Evolutionary conservation across 192 early-diverging fungal genomes (phyloP).

Genomic region (Umbelopsis sp.): DNA sequence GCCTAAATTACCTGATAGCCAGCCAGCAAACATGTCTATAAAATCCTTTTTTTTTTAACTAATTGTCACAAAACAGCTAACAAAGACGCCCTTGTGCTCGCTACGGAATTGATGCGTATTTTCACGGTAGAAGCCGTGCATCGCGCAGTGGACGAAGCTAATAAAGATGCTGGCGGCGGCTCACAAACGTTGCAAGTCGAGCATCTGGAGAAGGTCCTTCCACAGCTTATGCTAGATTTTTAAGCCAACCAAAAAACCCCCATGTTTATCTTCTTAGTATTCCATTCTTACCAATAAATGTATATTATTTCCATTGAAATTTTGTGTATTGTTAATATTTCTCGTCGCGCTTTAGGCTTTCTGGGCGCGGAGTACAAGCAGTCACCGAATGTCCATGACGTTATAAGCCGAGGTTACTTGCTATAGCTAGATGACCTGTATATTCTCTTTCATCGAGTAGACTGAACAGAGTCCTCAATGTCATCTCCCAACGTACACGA

Average conservation of each 20-base stretch:
- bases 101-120: conserved; percentile 38
- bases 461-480: conserved; percentile 68
- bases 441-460: conserved; percentile 37
- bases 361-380: not conserved
- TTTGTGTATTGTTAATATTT: no score
- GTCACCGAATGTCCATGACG: conserved; percentile 10
- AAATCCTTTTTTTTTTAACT: no score
- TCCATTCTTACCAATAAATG: not conserved
- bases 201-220: conserved; percentile 23
- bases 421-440: not conserved
- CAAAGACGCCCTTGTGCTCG: conserved; percentile 38
- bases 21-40: no score
- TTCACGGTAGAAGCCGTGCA: conserved; percentile 47
- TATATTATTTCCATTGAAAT: not conserved
- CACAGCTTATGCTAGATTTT: conserved; percentile 26
- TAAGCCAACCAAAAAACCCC: not conserved
- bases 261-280: no score
- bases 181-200: conserved; percentile 19
- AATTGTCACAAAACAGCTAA: conserved; percentile 4
- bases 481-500: conserved; percentile 59
- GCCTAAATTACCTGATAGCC: not conserved
- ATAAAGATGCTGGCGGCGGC: conserved; percentile 14
- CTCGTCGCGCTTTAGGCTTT: no score
- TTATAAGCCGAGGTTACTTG: not conserved
- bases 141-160: conserved; percentile 30